Percentiles rank a stretch among this genome's conserved stretches.
phyloP scores from a whole-genome alignment of 495 filamentous ascomycete genomes.

The Platismatia glauca region DNA sequence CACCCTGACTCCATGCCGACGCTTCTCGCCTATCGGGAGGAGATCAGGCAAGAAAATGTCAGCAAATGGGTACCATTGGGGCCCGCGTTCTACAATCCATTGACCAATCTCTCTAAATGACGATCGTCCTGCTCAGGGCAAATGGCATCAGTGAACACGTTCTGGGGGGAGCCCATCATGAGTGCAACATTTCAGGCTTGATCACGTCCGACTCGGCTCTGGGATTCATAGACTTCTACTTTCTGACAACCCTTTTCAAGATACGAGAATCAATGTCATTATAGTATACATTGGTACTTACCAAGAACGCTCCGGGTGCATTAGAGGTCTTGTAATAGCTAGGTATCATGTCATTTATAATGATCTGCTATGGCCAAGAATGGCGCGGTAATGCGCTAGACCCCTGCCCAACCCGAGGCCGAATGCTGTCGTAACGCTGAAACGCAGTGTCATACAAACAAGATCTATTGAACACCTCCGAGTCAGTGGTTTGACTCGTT shows the following conservation, averaged over 20 bases:
- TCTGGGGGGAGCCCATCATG: too few relatives aligned
- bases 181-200: too few relatives aligned
- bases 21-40: too few relatives aligned
- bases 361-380: not conserved
- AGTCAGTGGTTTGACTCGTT: conserved; percentile 1
- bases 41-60: too few relatives aligned
- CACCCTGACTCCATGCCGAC: too few relatives aligned
- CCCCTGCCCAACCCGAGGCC: not conserved
- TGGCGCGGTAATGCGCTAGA: not conserved
- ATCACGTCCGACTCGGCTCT: too few relatives aligned
- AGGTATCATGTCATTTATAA: not conserved
- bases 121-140: too few relatives aligned
- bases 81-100: too few relatives aligned
- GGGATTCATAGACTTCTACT: too few relatives aligned
- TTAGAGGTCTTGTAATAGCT: not conserved
- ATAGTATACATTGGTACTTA: not conserved
- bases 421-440: not conserved
- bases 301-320: not conserved
- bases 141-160: too few relatives aligned
- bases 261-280: not conserved
- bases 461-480: not conserved
- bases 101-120: too few relatives aligned
- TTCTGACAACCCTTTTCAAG: not conserved
- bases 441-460: not conserved
- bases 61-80: too few relatives aligned